These are phyloP conservation scores for Chaetoceros muelleri DNA, from an alignment of 108 stramenopile species.

Conservation along the genomic window DNA sequence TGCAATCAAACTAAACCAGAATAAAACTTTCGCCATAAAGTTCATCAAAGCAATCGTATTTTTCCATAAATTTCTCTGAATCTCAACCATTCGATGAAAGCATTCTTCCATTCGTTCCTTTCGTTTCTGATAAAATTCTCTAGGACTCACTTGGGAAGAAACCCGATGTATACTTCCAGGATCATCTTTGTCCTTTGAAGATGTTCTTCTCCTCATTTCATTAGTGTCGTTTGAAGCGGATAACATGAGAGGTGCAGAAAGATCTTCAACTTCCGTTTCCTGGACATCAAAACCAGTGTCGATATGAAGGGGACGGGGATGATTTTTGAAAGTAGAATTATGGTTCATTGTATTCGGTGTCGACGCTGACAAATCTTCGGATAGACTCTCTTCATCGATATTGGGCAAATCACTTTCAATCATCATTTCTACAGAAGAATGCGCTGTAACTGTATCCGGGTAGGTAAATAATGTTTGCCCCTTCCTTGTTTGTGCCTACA, in stretches of 20 bases:
- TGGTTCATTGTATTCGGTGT: background rate
- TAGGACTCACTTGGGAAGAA: background rate
- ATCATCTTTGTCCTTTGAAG: too few species aligned
- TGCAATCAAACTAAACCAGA: conserved; percentile 51
- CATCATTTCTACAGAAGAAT: too few species aligned
- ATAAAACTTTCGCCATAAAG: conserved; percentile 45
- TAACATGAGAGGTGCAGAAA: background rate
- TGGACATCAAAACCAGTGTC: background rate
- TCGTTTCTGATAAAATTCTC: background rate
- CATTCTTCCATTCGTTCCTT: background rate
- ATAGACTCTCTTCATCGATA: background rate
- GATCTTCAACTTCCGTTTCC: background rate
- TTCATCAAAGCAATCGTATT: conserved; percentile 61
- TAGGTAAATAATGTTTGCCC: too few species aligned
- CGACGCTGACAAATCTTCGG: background rate
- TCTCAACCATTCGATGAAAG: background rate
- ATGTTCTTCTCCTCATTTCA: background rate
- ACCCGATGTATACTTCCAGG: background rate
- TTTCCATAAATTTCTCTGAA: background rate
- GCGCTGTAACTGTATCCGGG: too few species aligned
- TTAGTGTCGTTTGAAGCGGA: background rate
- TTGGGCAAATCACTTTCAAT: background rate
- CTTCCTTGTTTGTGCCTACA: too few species aligned
- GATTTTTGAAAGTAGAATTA: background rate
- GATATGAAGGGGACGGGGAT: background rate